Evolutionary conservation across 306 rosid species (phyloP).

Genomic region (Cucurbita ficifolia): DNA sequence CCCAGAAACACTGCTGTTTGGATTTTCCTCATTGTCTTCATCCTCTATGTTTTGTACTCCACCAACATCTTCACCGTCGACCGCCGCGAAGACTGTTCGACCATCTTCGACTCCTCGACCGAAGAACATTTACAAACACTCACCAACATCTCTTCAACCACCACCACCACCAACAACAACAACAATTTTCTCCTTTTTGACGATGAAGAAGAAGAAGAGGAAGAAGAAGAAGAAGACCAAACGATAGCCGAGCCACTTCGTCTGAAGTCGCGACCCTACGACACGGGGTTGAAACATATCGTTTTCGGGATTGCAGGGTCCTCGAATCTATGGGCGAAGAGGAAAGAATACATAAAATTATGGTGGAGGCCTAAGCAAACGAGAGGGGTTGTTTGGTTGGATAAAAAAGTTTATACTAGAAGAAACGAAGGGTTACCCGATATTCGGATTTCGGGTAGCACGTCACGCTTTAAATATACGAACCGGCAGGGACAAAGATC

Average conservation of each 20-base stretch:
- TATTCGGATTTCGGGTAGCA: constrained; percentile 47
- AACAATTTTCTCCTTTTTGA: not conserved
- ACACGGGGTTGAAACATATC: constrained; percentile 48
- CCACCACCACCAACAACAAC: not conserved
- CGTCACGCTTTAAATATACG: constrained; percentile 37
- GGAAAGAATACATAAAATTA: constrained; percentile 67
- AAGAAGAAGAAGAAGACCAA: not conserved
- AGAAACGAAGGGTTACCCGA: constrained; percentile 45
- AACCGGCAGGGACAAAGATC: constrained; percentile 67
- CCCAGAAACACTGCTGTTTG: constrained; percentile 33
- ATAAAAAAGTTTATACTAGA: constrained; percentile 18
- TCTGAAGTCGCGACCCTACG: constrained; percentile 9
- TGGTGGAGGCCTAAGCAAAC: constrained; percentile 84
- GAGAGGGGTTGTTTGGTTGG: constrained; percentile 82
- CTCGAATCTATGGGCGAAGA: constrained; percentile 43
- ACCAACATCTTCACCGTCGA: constrained; percentile 36
- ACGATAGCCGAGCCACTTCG: not conserved
- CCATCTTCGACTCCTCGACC: constrained; percentile 7
- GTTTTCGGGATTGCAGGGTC: constrained; percentile 85
- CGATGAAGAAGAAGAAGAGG: not conserved
- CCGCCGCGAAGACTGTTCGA: constrained; percentile 28
- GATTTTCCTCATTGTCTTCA: constrained; percentile 27
- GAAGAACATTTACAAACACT: constrained; percentile 17
- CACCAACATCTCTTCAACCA: constrained; percentile 14
- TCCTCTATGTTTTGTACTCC: constrained; percentile 43